Evolutionary conservation across 352 stramenopile species (phyloP).

Genomic region (Phytophthora kernoviae): DNA sequence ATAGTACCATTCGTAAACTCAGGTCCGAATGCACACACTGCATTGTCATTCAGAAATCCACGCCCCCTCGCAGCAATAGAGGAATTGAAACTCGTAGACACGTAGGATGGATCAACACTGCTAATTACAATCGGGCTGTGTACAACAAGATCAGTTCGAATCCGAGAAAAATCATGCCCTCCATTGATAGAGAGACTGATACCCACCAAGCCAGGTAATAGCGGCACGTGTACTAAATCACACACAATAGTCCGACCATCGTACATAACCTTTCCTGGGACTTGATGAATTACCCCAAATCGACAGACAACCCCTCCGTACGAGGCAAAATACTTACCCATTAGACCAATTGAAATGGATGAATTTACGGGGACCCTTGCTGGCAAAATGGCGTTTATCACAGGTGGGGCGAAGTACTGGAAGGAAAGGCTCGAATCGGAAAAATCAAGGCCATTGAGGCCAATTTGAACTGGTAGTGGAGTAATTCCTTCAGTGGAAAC

Average conservation of each 20-base stretch:
- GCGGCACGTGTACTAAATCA: neutral
- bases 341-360: conserved; percentile 17
- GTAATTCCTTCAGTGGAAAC: conserved; percentile 3
- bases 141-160: conserved; percentile 14
- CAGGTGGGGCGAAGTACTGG: conserved; percentile 33
- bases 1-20: conserved; percentile 7
- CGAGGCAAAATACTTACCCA: conserved; percentile 29
- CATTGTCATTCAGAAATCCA: conserved; percentile 19
- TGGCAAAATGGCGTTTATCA: conserved; percentile 22
- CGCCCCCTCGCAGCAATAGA: conserved; percentile 25
- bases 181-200: conserved; percentile 45
- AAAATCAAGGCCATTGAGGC: conserved; percentile 34
- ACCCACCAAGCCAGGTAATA: conserved; percentile 8
- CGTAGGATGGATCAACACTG: conserved; percentile 20
- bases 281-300: conserved; percentile 15
- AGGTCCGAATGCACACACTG: conserved; percentile 26
- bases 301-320: conserved; percentile 34
- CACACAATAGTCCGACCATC: conserved; percentile 27
- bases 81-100: conserved; percentile 19
- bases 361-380: conserved; percentile 14
- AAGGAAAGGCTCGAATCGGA: conserved; percentile 34
- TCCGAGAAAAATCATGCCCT: conserved; percentile 37
- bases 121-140: conserved; percentile 25
- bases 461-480: conserved; percentile 25
- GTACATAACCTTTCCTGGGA: conserved; percentile 20